phyloP scores from a whole-genome alignment of 2,329 filamentous ascomycete genomes.

The Aspergillus fructus region DNA sequence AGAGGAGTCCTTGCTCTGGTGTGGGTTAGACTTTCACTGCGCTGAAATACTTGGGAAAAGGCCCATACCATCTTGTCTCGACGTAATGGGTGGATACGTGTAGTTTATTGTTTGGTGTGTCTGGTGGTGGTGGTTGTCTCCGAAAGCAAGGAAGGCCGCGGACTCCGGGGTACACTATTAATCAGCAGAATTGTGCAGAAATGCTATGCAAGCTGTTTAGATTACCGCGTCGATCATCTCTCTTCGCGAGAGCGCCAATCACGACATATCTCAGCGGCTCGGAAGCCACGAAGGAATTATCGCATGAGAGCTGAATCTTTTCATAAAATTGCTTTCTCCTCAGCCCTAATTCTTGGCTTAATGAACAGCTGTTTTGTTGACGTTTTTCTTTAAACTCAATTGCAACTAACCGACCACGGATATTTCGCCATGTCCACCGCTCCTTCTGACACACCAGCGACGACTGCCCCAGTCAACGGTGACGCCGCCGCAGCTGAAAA shows the following conservation, averaged over 20 bases:
- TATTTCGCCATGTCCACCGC: constrained; percentile 1
- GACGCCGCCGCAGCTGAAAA: background rate
- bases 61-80: background rate
- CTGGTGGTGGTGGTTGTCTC: background rate
- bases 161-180: background rate
- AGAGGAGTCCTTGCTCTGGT: constrained; percentile 52
- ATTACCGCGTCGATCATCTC: background rate
- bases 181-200: background rate
- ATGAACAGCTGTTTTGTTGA: background rate
- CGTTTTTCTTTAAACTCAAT: background rate
- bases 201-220: background rate
- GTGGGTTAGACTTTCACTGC: background rate
- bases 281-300: constrained; percentile 1
- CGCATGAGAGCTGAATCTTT: background rate
- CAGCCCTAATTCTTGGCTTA: no score
- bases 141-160: background rate
- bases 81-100: background rate
- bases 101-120: background rate
- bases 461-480: background rate
- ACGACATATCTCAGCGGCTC: background rate
- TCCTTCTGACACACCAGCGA: background rate
- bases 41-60: background rate
- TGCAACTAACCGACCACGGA: background rate
- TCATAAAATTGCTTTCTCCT: background rate
- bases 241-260: background rate